Evolutionary conservation across 352 stramenopile species (phyloP), one percentile per base, ranked within the genome.

Genomic region (Phytophthora aleatoria): DNA sequence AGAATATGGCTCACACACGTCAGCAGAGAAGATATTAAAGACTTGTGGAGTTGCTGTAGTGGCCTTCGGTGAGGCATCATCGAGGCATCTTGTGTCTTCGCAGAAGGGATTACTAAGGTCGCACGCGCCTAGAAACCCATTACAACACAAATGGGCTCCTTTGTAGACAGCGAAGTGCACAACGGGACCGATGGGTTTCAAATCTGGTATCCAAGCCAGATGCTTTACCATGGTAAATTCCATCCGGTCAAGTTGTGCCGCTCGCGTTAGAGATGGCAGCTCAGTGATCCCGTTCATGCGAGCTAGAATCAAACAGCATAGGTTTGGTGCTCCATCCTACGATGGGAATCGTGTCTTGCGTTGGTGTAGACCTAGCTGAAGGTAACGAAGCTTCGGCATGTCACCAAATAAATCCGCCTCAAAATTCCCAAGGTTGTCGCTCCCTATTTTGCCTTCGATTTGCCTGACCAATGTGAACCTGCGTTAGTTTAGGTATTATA

Each of bases 401-500:
- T 57, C 12, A 5, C 13, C 38, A 50, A 89, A 85, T 2, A 86
- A 43, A 33, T 73, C 55, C 2, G 43, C 31, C 0, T 33, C 9
- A 12, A 85, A 26, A n/a, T 56, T 20, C 3, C 49, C 56, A 16
- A 66, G 62, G n/a, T 78, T 79, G 11, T 30, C 26, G 20, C 44
- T 55, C 0, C 59, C 59, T 1, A 69, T 42, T 36, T 65, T 76
- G 15, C 77, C 77, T 67, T 81, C 77, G n/a, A 85, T 66, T 61
- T 83, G 74, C 11, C 77, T 85, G 11, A 9, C 16, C 2, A 33
- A 33, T 13, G 6, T 9, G 33, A 38, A 38, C 12, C 7, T 38
- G 33, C 3, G 7, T 38, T 12, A 38, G 33, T 12, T 38, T 38
- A 10, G 20, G 20, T 20, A 20, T 20, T 20, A 20, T 20, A 20